Evolutionary conservation across 176 grass and related monocot species (phyloP).

Genomic region (Carex littledalei): DNA sequence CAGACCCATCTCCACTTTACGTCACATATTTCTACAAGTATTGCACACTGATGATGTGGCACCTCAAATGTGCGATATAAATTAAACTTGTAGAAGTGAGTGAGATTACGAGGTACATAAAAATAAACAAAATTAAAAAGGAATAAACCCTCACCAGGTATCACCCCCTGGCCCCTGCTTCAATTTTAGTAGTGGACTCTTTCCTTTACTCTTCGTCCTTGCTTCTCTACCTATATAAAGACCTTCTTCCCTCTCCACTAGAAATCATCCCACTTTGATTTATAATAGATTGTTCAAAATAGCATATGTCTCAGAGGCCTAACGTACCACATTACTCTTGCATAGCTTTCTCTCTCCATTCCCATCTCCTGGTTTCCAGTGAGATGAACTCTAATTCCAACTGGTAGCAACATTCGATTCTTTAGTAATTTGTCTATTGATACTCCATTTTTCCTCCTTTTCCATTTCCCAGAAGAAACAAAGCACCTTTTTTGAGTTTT

Average conservation of each 20-base stretch:
- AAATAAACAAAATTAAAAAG: not conserved
- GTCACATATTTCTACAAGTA: not conserved
- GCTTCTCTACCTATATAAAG: not conserved
- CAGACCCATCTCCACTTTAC: not conserved
- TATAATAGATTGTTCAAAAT: not conserved
- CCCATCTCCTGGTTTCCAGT: conserved; percentile 87
- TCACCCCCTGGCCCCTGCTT: not conserved
- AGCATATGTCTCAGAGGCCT: conserved; percentile 79
- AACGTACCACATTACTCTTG: conserved; percentile 78
- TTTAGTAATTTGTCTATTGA: not conserved
- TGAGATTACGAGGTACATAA: not conserved
- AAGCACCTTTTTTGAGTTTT: not conserved
- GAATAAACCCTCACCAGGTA: conserved; percentile 14
- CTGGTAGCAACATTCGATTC: conserved; percentile 24
- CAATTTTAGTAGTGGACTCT: not conserved
- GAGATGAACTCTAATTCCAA: conserved; percentile 85
- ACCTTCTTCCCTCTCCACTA: not conserved
- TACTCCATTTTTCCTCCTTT: not conserved
- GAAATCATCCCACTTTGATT: not conserved
- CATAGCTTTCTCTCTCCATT: conserved; percentile 86
- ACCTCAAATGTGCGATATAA: not conserved
- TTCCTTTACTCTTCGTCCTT: not conserved
- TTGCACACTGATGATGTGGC: not conserved
- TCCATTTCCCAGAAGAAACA: not conserved
- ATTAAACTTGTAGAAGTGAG: not conserved